Evolutionary conservation across 108 stramenopile species (phyloP), one percentile per base, ranked within the genome.

Genomic region (Pseudonitzschia pungens): DNA sequence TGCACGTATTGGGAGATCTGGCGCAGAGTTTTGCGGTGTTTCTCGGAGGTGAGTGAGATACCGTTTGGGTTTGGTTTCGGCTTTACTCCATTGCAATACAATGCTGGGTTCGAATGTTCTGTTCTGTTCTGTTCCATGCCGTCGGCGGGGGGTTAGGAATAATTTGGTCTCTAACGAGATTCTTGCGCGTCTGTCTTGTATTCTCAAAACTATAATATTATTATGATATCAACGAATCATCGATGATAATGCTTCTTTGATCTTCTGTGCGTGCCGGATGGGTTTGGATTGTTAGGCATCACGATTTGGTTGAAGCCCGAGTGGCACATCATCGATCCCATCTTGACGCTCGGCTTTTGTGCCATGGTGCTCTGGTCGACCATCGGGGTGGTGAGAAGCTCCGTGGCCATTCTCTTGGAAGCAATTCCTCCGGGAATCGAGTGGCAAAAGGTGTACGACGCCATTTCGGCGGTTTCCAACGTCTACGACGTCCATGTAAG

Each of bases 1-100:
- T 97, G 52, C 98, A 99, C 72, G 98, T 95, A 3, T 51, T 98
- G 63, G 96, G 89, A 11, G 98, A 99, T 84, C 80, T 99, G 72
- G 85, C 96, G 22, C 96, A 97, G 84, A 90, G 85, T 32, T 81
- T 94, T 10, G 95, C 93, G 16, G 97, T 99, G 16, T 73, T 96
- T 53, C 71, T 97, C 62, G 98, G 96, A 14, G 98, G 57, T 58
- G 22, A 24, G 53, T 9, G n/a, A 9, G 7, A 14, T 14, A 54
- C n/a, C 15, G 7, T 54, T 54, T 24, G n/a, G n/a, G 53, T 24
- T 54, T 54, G 22, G 53, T 54, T 14, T 24, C 11, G 24, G 10
- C 4, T 54, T 0, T 54, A 54, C 15, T 54, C 22, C 14, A 8
- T 24, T 16, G 53, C 53, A 54, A 2, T 36, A 5, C 4, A 2